Conservation (phyloP, 441 rosid genomes). For the Isatis lusitanica region DNA sequence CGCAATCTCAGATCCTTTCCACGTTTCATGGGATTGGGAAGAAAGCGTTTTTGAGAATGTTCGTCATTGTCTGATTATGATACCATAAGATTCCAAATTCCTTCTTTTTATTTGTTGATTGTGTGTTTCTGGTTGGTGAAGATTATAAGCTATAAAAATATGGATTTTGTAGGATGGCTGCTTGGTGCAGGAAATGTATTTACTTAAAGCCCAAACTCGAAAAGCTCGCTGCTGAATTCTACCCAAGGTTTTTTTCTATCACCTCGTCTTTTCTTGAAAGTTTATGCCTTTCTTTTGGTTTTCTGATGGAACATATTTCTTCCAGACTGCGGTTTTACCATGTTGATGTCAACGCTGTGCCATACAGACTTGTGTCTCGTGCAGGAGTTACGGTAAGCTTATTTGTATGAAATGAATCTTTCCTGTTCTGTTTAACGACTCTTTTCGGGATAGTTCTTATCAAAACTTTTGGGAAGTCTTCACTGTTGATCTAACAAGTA, state of each 20-base stretch:
- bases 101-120: neutral
- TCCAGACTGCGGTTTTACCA: conserved; percentile 71
- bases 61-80: neutral
- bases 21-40: too few species aligned
- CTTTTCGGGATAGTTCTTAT: neutral
- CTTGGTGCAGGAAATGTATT: conserved; percentile 94
- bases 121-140: conserved; percentile 19
- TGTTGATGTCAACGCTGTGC: conserved; percentile 78
- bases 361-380: conserved; percentile 66
- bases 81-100: neutral
- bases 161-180: conserved; percentile 80
- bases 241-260: conserved; percentile 53
- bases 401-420: neutral
- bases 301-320: neutral
- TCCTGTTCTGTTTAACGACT: neutral
- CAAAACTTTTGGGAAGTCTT: neutral
- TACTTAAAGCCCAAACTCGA: conserved; percentile 81
- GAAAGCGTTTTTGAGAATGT: too few species aligned
- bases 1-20: too few species aligned
- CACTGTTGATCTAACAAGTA: neutral
- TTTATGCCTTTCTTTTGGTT: neutral
- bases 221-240: conserved; percentile 84
- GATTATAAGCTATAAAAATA: neutral
- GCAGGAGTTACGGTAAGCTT: conserved; percentile 84
- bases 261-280: neutral